A percentile compares a stretch with the other conserved stretches of the same genome.
phyloP scores from a whole-genome alignment of 1,284 basidiomycete genomes.

The Somion occarium region DNA sequence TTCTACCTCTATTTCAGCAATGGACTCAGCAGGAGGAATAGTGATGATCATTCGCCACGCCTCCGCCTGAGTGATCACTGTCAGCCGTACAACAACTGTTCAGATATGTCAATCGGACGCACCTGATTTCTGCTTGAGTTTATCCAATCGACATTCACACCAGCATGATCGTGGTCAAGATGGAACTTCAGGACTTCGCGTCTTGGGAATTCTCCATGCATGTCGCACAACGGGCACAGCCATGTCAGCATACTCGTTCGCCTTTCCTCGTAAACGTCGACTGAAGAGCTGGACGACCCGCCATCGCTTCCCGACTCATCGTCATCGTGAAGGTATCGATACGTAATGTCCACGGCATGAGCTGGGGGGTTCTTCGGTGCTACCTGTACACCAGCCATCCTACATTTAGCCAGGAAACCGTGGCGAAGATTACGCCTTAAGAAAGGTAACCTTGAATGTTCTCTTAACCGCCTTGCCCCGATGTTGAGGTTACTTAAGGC shows the following conservation, averaged over 20 bases:
- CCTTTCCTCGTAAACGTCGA: conserved; percentile 8
- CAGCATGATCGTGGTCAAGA: conserved; percentile 49
- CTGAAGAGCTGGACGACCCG: background rate
- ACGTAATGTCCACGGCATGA: conserved; percentile 2
- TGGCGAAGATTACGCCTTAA: conserved; percentile 42
- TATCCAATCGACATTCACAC: conserved; percentile 40
- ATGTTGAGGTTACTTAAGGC: conserved; percentile 28
- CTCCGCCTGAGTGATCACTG: no score
- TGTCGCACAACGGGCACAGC: conserved; percentile 59
- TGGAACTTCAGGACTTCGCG: conserved; percentile 49
- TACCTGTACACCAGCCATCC: conserved; percentile 16
- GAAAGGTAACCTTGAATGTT: conserved; percentile 40
- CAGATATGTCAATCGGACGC: background rate
- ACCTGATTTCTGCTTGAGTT: conserved; percentile 5
- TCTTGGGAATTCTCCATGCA: conserved; percentile 44
- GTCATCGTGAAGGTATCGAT: background rate
- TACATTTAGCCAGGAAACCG: conserved; percentile 39
- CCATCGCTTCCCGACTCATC: conserved; percentile 6
- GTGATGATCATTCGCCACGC: no score
- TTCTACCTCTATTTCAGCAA: no score
- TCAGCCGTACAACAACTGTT: no score
- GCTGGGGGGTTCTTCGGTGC: conserved; percentile 2
- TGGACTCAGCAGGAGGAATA: no score
- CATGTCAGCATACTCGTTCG: conserved; percentile 29
- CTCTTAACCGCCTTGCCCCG: conserved; percentile 15